phyloP scores from a whole-genome alignment of 352 stramenopile species.

The Globisporangium acanthophoron region DNA sequence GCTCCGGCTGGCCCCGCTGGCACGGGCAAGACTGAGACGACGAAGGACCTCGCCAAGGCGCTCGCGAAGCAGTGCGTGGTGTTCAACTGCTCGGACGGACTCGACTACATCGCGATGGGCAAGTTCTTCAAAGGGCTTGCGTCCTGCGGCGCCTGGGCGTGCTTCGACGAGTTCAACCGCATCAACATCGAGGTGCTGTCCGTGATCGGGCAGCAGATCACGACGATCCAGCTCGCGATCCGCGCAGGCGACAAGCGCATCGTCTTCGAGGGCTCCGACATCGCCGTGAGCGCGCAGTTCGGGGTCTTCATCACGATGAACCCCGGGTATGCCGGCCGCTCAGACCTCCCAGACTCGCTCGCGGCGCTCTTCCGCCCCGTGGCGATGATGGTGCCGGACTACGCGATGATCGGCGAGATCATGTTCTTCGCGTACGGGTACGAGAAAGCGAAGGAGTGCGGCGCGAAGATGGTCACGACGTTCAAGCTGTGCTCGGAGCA shows the following conservation, averaged over 20 bases:
- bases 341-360: constrained; percentile 93
- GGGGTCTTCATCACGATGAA: constrained; percentile 97
- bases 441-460: constrained; percentile 89
- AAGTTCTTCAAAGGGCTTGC: constrained; percentile 93
- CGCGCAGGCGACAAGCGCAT: constrained; percentile 83
- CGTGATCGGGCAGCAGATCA: constrained; percentile 83
- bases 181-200: constrained; percentile 93
- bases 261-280: constrained; percentile 93
- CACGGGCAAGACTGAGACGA: constrained; percentile 94
- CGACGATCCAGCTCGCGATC: constrained; percentile 86
- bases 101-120: constrained; percentile 95
- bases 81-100: constrained; percentile 93
- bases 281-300: constrained; percentile 91
- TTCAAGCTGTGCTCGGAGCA: constrained; percentile 95
- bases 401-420: constrained; percentile 94
- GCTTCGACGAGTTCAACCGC: constrained; percentile 96
- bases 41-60: constrained; percentile 92
- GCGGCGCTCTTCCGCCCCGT: constrained; percentile 93
- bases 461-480: constrained; percentile 95
- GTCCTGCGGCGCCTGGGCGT: constrained; percentile 91
- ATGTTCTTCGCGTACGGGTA: constrained; percentile 96
- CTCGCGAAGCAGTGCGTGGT: constrained; percentile 94
- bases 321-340: constrained; percentile 92
- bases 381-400: constrained; percentile 97
- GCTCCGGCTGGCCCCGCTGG: constrained; percentile 89